These are phyloP conservation scores for Eucalyptus sp. DNA, from an alignment of 345 rosid species.

Conservation along the genomic window DNA sequence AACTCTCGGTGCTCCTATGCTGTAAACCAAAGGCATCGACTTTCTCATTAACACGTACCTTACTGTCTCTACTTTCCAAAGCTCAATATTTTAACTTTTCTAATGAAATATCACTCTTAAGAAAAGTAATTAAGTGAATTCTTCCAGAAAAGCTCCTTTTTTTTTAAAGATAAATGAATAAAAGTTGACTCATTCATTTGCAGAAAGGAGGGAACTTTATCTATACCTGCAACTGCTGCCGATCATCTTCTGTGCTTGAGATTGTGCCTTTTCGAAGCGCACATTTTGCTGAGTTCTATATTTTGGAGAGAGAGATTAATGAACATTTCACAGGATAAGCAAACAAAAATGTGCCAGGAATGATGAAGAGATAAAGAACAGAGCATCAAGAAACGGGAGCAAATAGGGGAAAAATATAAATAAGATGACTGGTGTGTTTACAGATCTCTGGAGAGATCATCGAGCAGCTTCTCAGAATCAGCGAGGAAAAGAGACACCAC, in stretches of 20 bases:
- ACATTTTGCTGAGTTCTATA: constrained; percentile 57
- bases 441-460: constrained; percentile 68
- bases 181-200: background rate
- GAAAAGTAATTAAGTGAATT: background rate
- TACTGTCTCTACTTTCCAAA: background rate
- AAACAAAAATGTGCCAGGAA: background rate
- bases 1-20: constrained; percentile 89
- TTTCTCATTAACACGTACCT: background rate
- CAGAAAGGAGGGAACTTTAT: background rate
- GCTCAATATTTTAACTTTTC: background rate
- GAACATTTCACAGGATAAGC: background rate
- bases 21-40: constrained; percentile 15
- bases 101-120: background rate
- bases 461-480: constrained; percentile 82
- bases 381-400: background rate
- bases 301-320: background rate
- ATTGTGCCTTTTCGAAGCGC: constrained; percentile 75
- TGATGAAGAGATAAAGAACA: background rate
- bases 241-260: constrained; percentile 83
- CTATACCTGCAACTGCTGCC: constrained; percentile 93
- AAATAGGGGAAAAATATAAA: background rate
- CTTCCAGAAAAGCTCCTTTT: background rate
- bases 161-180: background rate
- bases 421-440: background rate
- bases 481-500: constrained; percentile 79